Base-by-base conservation (phyloP, 2,329 filamentous ascomycete genomes). In the Chrysosporium keratinophilum region DNA sequence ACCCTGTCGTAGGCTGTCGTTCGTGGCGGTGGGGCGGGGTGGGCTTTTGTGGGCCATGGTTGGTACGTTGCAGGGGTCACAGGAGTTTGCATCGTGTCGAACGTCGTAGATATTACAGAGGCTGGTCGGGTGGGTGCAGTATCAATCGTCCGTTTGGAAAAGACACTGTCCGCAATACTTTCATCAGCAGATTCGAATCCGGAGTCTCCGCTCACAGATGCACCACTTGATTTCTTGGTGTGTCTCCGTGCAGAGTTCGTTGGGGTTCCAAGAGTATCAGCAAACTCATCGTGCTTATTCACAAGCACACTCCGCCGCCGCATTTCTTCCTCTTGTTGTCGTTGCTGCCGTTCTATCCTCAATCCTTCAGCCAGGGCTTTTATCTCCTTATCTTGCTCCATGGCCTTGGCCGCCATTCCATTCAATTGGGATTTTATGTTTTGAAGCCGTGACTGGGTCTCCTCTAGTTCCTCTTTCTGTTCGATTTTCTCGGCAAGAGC, bases 341-440 rank as follows among this genome's bases (percentile, higher is more conserved):
- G 67, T 49, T 65, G 52, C 35, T 67, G 62, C 54, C 69, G 69
- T 57, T 77, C 75, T 43, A 69, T 62, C 35, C 74, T 71, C 5
- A 79, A 60, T 55, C 78, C 72, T 33, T 72, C 68, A 0, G 71
- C 71, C 60, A 80, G 67, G 35, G 74, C 73, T 56, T 72, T 70
- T 68, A 81, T 80, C 48, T 76, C 74, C 59, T 73, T 73, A 55
- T 81, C 78, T 61, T 81, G 79, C 60, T 81, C 76, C 14, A 71
- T 66, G 1, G 77, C 75, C 56, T 75, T 74, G 34, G 73, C 73
- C 4, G 78, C 77, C 73, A 83, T 78, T 37, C 77, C 78, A 62
- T 82, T 77, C 17, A 84, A 69, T 64, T 83, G 81, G 58, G 76
- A 71, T 66, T 82, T 82, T 51, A 83, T 67, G 59, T 81, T 76